A percentile compares a stretch with the other conserved stretches of the same genome.
phyloP scores from a whole-genome alignment of 2,329 filamentous ascomycete genomes.

The Paraphoma chrysanthemicola region DNA sequence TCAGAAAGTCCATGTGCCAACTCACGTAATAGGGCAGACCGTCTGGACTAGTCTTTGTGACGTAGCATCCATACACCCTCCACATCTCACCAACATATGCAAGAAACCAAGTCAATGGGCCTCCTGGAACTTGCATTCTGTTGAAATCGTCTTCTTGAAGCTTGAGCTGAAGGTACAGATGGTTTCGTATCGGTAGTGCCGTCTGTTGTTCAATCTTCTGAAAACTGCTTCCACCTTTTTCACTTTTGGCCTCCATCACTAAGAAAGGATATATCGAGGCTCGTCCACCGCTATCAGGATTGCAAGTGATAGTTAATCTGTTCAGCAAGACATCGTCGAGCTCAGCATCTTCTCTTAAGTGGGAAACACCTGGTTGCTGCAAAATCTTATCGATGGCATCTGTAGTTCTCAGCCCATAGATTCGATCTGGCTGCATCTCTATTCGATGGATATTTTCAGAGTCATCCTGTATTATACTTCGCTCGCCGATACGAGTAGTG shows the following conservation, averaged over 20 bases:
- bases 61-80: constrained; percentile 20
- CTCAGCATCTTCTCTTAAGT: not conserved
- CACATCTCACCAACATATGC: constrained; percentile 22
- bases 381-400: constrained; percentile 13
- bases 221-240: constrained; percentile 17
- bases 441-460: not conserved
- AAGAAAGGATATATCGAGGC: constrained; percentile 26
- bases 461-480: constrained; percentile 1
- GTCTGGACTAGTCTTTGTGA: not conserved
- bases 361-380: not conserved
- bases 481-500: constrained; percentile 3
- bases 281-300: constrained; percentile 18
- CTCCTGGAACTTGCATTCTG: constrained; percentile 17
- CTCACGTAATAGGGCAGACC: not conserved
- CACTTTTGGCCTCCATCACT: constrained; percentile 23
- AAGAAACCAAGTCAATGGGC: constrained; percentile 25
- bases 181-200: constrained; percentile 17
- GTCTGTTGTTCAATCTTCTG: constrained; percentile 23
- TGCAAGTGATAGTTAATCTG: constrained; percentile 3
- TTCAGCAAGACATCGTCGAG: constrained; percentile 10
- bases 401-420: constrained; percentile 16
- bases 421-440: constrained; percentile 19
- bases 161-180: constrained; percentile 15
- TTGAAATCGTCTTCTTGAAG: constrained; percentile 16
- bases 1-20: not conserved